These are phyloP conservation scores for Graphilbum sp. DNA, from an alignment of 2,329 filamentous ascomycete species.

Conservation along the genomic window DNA sequence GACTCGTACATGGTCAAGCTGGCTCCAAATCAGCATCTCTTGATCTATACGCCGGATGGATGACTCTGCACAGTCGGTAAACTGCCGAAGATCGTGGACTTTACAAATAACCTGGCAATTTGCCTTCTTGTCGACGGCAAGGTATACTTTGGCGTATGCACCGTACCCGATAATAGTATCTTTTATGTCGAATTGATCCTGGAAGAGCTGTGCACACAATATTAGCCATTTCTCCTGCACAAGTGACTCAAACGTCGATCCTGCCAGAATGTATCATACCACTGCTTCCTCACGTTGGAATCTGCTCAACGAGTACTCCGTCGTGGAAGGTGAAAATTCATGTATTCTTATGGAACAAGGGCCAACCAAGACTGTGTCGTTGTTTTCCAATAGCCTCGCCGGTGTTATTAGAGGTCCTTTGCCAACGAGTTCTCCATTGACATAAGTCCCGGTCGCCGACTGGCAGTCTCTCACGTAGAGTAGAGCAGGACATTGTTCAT, in stretches of 20 bases:
- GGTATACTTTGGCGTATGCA: conserved; percentile 33
- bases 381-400: conserved; percentile 31
- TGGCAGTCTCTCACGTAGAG: conserved; percentile 40
- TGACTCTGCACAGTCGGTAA: conserved; percentile 10
- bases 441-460: conserved; percentile 35
- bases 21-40: conserved; percentile 35
- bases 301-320: conserved; percentile 9
- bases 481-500: conserved; percentile 11
- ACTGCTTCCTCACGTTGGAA: conserved; percentile 18
- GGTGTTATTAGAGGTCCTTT: conserved; percentile 18
- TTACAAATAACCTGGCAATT: conserved; percentile 54
- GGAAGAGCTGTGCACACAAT: conserved; percentile 22
- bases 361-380: conserved; percentile 28
- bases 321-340: conserved; percentile 10
- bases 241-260: not conserved
- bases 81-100: conserved; percentile 32
- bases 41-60: conserved; percentile 23
- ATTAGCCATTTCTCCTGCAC: not conserved
- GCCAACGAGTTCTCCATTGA: conserved; percentile 30
- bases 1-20: conserved; percentile 34
- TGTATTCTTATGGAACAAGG: conserved; percentile 20
- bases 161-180: conserved; percentile 35
- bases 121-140: conserved; percentile 33
- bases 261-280: conserved; percentile 9
- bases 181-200: conserved; percentile 29